Conservation (phyloP, 2,329 filamentous ascomycete species). For the Decorospora gaudefroyi region DNA sequence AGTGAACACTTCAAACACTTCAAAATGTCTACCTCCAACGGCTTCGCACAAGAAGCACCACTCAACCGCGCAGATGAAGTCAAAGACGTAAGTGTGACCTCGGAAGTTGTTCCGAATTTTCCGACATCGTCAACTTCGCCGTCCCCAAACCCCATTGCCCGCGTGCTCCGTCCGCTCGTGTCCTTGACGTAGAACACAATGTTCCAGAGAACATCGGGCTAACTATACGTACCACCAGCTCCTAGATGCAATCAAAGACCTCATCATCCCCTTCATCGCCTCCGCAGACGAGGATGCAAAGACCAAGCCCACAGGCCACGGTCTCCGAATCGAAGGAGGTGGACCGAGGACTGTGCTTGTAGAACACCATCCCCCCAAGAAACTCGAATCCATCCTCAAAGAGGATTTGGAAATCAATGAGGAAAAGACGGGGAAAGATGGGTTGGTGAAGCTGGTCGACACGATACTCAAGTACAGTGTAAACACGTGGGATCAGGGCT, state of each 20-base stretch:
- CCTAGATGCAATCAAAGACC: conserved; percentile 61
- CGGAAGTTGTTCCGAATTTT: conserved; percentile 11
- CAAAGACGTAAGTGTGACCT: conserved; percentile 44
- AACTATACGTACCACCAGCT: conserved; percentile 13
- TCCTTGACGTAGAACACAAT: no score
- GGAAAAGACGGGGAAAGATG: conserved; percentile 50
- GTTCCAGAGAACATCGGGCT: not conserved
- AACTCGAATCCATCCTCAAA: conserved; percentile 48
- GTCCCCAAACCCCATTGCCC: no score
- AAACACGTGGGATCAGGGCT: conserved; percentile 98
- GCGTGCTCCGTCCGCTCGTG: no score
- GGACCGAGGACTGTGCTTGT: conserved; percentile 52
- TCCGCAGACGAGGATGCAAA: conserved; percentile 68
- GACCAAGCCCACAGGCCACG: conserved; percentile 59
- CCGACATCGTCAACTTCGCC: conserved; percentile 7
- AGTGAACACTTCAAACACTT: no score
- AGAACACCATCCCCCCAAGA: conserved; percentile 52
- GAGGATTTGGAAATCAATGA: conserved; percentile 45
- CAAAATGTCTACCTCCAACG: no score
- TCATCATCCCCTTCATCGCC: conserved; percentile 72
- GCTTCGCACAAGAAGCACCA: conserved; percentile 14
- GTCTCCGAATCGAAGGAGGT: conserved; percentile 67
- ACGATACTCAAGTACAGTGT: conserved; percentile 82
- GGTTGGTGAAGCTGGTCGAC: conserved; percentile 58
- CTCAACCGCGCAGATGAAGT: conserved; percentile 46